Base-by-base conservation (phyloP, 352 stramenopile genomes). In the Plasmopara viticola region DNA sequence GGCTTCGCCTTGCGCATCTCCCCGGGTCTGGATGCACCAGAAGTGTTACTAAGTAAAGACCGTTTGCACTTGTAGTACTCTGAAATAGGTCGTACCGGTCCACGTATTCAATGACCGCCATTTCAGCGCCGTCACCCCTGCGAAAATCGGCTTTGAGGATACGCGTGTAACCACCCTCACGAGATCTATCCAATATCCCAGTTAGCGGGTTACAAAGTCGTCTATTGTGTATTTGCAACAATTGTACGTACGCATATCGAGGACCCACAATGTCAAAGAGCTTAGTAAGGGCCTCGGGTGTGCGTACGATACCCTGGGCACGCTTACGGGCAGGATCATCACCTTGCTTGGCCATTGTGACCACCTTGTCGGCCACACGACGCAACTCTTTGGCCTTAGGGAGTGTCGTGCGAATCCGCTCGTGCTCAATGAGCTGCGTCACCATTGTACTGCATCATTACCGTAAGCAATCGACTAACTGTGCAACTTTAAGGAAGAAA, bases 91-190 rank as follows among this genome's bases (percentile, higher is more conserved):
- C 69, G 40, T 64, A 93, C 84, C 86, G 82, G 63, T 98, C 96
- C 17, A 99, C 88, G 78, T 98, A 98, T 84, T 99, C 96, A 72
- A 99, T 98, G 17, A 98, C 65, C 12, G 94, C 92, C 96, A 99
- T 99, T 49, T 97, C 90, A 51, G 96, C 95, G 51, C 95, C 95
- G 64, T 99, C 95, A 47, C 95, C 94, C 53, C 76, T 77, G 46
- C 95, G 85, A 44, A 90, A 94, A 53, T 95, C 86, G 29, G 83
- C 79, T 75, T 98, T 98, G 55, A 99, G 65, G 28, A 99, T 86
- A 50, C 96, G 81, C 38, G 95, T 98, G 79, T 98, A 99, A 47
- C 96, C 96, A 13, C 96, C 88, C 51, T 87, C 78, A 40, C 88
- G 84, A 35, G 68, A 44, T 30, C 67, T 76, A 17, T 4, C 9